These are phyloP conservation scores for Penicillium sp. DNA, from an alignment of 2,329 filamentous ascomycete genomes.

Conservation along the genomic window DNA sequence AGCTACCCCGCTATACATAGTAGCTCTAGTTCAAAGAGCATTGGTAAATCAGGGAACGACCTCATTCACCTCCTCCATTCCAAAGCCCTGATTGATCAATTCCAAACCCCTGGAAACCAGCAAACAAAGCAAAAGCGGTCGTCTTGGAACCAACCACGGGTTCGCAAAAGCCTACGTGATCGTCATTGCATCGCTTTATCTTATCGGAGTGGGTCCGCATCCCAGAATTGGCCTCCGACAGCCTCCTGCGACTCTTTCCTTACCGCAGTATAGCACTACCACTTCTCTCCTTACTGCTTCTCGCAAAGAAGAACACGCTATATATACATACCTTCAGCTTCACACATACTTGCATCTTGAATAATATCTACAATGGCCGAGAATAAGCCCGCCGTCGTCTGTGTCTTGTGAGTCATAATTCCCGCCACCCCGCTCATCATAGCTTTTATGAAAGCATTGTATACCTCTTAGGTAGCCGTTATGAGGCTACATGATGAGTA, in stretches of 20 bases:
- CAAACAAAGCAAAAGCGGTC: neutral
- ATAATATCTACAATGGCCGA: slow-evolving; percentile 24
- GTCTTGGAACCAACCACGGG: slow-evolving; percentile 4
- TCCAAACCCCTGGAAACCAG: neutral
- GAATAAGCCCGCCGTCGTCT: slow-evolving; percentile 67
- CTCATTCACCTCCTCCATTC: neutral
- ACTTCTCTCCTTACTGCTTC: neutral
- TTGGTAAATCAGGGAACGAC: neutral
- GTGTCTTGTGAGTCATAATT: slow-evolving; percentile 70
- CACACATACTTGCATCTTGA: neutral
- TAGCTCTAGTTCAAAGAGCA: neutral
- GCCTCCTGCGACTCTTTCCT: neutral
- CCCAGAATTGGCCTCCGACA: neutral
- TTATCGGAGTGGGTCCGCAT: slow-evolving; percentile 21
- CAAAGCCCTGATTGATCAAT: neutral
- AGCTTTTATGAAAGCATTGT: neutral
- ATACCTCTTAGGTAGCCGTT: neutral
- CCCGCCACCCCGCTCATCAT: slow-evolving; percentile 3
- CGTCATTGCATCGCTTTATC: slow-evolving; percentile 12
- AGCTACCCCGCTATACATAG: too few species aligned
- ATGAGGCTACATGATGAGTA: neutral
- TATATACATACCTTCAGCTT: neutral
- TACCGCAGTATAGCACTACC: slow-evolving; percentile 5
- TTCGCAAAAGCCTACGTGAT: neutral
- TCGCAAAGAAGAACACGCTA: neutral